A percentile compares a stretch with the other conserved stretches of the same genome.
Conservation (phyloP, 495 filamentous ascomycete species). For the Chaetomium cochliodes region DNA sequence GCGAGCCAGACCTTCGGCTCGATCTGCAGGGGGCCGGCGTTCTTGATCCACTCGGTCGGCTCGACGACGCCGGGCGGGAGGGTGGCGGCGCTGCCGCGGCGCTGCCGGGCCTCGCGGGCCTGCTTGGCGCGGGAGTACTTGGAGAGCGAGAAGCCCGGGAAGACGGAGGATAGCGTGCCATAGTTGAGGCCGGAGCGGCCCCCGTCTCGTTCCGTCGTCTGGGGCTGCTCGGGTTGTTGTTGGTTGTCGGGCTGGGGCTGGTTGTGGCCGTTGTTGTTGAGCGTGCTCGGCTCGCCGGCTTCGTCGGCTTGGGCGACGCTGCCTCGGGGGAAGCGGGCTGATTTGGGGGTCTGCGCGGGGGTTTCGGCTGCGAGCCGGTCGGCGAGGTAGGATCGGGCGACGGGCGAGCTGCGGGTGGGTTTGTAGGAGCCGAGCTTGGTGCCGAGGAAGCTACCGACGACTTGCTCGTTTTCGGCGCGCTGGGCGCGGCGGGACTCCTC, state of each 20-base stretch:
- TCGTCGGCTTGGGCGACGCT: conserved; percentile 22
- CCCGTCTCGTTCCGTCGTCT: no score
- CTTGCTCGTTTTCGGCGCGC: conserved; percentile 79
- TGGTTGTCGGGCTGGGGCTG: not conserved
- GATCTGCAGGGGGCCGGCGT: conserved; percentile 81
- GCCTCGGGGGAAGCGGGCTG: conserved; percentile 18
- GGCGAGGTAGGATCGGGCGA: conserved; percentile 53
- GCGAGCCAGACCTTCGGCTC: conserved; percentile 98
- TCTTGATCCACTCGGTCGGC: conserved; percentile 85
- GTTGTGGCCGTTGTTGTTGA: conserved; percentile 27
- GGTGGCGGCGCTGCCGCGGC: conserved; percentile 3
- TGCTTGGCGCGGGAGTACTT: conserved; percentile 62
- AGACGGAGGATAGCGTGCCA: conserved; percentile 55
- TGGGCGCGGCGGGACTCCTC: conserved; percentile 79
- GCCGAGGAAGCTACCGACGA: conserved; percentile 79
- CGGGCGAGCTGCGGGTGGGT: conserved; percentile 60
- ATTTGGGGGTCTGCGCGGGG: conserved; percentile 23
- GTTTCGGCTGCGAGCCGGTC: conserved; percentile 47
- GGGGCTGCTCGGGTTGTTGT: not conserved
- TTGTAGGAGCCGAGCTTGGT: conserved; percentile 52
- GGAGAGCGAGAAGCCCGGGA: conserved; percentile 72
- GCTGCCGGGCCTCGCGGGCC: conserved; percentile 20
- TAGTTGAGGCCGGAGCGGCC: conserved; percentile 34
- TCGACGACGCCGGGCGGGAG: conserved; percentile 85
- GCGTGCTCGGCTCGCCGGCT: conserved; percentile 31